Conservation (phyloP, 2,329 filamentous ascomycete species). For the Fusarium fracticaudum region DNA sequence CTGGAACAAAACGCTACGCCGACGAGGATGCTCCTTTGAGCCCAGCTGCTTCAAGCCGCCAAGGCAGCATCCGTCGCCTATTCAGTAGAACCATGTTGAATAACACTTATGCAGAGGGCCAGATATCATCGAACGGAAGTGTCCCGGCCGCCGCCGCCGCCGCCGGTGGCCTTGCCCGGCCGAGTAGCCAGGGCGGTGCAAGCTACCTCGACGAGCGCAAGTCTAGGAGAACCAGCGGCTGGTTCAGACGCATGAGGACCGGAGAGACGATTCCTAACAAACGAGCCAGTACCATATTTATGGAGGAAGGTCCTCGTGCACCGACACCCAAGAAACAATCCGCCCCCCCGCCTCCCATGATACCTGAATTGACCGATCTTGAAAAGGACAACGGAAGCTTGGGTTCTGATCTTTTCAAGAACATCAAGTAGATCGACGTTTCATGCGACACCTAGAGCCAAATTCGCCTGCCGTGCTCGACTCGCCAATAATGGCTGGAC, state of each 20-base stretch:
- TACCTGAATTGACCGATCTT: constrained; percentile 65
- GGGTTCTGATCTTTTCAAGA: constrained; percentile 66
- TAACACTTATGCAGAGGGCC: constrained; percentile 61
- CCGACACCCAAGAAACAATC: constrained; percentile 49
- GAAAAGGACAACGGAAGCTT: constrained; percentile 59
- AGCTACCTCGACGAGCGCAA: constrained; percentile 63
- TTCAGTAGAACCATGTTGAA: constrained; percentile 66
- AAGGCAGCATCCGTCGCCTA: constrained; percentile 66
- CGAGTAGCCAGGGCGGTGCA: constrained; percentile 60
- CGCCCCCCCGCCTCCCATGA: constrained; percentile 68
- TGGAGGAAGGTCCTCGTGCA: constrained; percentile 46
- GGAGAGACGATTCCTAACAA: constrained; percentile 47
- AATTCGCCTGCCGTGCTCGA: background rate
- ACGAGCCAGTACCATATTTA: constrained; percentile 55
- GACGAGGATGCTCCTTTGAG: constrained; percentile 64
- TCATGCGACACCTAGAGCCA: constrained; percentile 7
- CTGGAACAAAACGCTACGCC: constrained; percentile 60
- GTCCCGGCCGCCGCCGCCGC: constrained; percentile 48
- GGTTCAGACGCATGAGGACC: constrained; percentile 65
- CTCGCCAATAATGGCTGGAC: constrained; percentile 13
- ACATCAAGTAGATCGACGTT: constrained; percentile 59
- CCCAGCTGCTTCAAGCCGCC: constrained; percentile 61
- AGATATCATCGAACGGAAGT: constrained; percentile 53
- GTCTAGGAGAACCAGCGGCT: constrained; percentile 65
- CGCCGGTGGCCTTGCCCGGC: constrained; percentile 48